Conservation (phyloP, 1,284 basidiomycete genomes). For the Xerocomus minutiporus region DNA sequence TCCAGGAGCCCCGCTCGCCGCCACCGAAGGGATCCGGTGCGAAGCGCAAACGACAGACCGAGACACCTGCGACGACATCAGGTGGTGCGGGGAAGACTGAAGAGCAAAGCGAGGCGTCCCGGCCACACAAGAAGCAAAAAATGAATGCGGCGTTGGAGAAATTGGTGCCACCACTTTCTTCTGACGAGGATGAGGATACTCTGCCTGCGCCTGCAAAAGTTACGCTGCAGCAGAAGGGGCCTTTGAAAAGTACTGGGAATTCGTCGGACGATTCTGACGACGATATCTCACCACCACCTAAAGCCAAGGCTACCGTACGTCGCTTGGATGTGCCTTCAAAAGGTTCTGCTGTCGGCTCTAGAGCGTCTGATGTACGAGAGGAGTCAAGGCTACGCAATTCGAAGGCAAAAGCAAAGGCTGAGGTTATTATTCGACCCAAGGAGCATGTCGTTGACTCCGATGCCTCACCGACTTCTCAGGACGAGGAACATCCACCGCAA, state of each 20-base stretch:
- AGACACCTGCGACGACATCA: not conserved
- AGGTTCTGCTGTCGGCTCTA: not conserved
- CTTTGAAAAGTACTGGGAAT: not conserved
- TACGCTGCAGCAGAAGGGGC: not conserved
- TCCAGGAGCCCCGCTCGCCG: not conserved
- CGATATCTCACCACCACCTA: constrained; percentile 1
- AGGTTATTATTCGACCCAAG: constrained; percentile 1
- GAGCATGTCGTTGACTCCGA: not conserved
- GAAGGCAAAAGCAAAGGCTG: constrained; percentile 1
- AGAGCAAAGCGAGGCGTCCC: not conserved
- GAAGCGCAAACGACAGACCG: constrained; percentile 23
- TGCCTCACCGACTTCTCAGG: not conserved
- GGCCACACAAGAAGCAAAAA: constrained; percentile 24
- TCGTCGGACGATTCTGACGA: constrained; percentile 2
- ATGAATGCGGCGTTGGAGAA: constrained; percentile 2
- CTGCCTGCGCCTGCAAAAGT: not conserved
- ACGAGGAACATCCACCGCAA: constrained; percentile 2
- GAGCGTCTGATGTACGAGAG: not conserved
- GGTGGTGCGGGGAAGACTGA: not conserved
- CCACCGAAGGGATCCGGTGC: not conserved
- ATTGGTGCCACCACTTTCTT: constrained; percentile 11
- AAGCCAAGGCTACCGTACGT: not conserved
- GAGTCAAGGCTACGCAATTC: not conserved
- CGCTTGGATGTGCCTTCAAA: not conserved
- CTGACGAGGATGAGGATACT: constrained; percentile 11